phyloP scores from a whole-genome alignment of 2,329 filamentous ascomycete genomes.

The Trichoderma polysporum region DNA sequence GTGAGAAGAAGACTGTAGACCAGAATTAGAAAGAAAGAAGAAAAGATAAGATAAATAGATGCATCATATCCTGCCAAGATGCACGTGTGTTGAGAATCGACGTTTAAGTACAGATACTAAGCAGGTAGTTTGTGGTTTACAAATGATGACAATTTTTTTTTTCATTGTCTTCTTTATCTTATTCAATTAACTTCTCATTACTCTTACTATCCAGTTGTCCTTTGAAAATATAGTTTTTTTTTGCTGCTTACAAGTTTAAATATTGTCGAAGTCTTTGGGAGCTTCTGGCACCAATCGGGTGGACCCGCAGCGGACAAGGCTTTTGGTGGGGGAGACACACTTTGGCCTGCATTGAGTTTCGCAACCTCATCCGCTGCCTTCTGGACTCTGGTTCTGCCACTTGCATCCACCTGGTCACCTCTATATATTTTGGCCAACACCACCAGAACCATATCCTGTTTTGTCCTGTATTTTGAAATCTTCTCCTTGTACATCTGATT shows the following conservation, averaged over 20 bases:
- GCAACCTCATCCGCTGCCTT: background rate
- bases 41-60: background rate
- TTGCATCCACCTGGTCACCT: background rate
- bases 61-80: background rate
- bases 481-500: too few species aligned
- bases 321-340: slow-evolving; percentile 18
- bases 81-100: background rate
- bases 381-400: background rate
- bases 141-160: too few species aligned
- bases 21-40: slow-evolving; percentile 5
- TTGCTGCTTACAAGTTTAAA: background rate
- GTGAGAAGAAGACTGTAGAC: slow-evolving; percentile 24
- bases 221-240: background rate
- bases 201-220: background rate
- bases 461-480: too few species aligned
- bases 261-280: background rate
- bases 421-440: background rate
- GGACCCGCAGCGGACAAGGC: slow-evolving; percentile 13
- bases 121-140: too few species aligned
- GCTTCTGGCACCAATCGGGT: background rate
- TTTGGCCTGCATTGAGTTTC: background rate
- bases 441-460: too few species aligned
- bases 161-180: background rate
- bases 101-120: background rate
- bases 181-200: background rate